Evolutionary conservation across 140 eudicot genomes (phyloP), one percentile per base, ranked within the genome.

Genomic region (Eryngium alpinum): DNA sequence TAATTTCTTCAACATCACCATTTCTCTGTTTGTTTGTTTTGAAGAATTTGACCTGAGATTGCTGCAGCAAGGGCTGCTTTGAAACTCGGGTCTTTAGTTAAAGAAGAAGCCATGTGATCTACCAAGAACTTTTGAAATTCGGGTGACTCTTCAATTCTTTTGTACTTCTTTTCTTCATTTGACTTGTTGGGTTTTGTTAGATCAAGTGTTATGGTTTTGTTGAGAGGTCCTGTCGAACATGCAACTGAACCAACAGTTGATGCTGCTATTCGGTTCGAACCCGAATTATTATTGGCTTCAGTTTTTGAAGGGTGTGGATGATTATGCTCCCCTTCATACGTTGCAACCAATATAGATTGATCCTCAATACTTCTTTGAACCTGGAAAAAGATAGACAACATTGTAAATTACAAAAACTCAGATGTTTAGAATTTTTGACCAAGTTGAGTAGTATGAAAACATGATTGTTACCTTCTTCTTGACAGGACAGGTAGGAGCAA

Each of bases 261-360:
- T 22, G 84, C 7, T 38, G 46, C 7, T 38, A 7, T 79, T 85
- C 71, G 87, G 46, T 76, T 76, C 6, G 79, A 51, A 29, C 67
- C 79, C 57, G 92, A 81, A 51, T 85, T 81, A 51, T 85, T 81
- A 19, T 85, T 83, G 44, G 83, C 32, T 65, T 90, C 89, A 13
- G 50, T 80, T 79, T 84, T 91, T 5, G 97, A 84, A 79, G 87
- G 94, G 83, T 83, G 81, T 80, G 97, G 88, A 78, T 94, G 97
- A 81, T 92, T 94, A 90, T 94, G 99, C 46, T 94, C 99, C 49
- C 99, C 97, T 88, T 94, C 99, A 70, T 94, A 94, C 27, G 97
- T 94, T 82, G 99, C 97, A 10, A 94, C 99, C 81, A 92, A 83
- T 19, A 94, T 82, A 27, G 99, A 88, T 85, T 91, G 99, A 83